These are phyloP conservation scores for Tagetes patula DNA, from an alignment of 129 eudicot species.

Conservation along the genomic window DNA sequence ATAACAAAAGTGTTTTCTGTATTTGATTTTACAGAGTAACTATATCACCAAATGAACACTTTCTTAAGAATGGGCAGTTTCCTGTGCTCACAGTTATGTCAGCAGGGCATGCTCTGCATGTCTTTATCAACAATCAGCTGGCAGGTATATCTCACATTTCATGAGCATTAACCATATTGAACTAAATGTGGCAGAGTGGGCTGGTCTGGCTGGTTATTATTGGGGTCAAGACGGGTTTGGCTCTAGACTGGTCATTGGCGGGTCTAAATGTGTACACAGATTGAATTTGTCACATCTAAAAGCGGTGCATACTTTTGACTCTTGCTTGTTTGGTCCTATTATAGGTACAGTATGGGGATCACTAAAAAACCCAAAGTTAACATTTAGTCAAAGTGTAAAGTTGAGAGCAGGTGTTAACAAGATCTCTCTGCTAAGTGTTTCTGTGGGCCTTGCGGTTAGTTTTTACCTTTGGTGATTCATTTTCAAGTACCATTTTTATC, in stretches of 20 bases:
- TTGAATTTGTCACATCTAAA: not conserved
- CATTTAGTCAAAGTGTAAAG: conserved; percentile 51
- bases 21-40: conserved; percentile 47
- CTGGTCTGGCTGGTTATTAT: not conserved
- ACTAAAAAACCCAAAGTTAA: conserved; percentile 58
- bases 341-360: conserved; percentile 67
- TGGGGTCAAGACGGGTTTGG: not conserved
- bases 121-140: conserved; percentile 68
- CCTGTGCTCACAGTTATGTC: conserved; percentile 82
- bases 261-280: not conserved
- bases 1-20: not conserved
- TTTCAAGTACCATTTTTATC: not conserved
- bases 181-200: not conserved
- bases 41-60: conserved; percentile 56
- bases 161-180: not conserved
- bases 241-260: not conserved
- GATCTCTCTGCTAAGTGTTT: conserved; percentile 71
- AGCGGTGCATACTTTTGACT: not conserved
- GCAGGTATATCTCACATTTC: conserved; percentile 47
- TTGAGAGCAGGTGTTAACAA: conserved; percentile 68
- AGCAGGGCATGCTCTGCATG: conserved; percentile 89
- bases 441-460: conserved; percentile 80
- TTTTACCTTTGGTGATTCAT: conserved; percentile 1
- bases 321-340: conserved; percentile 19
- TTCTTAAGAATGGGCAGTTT: conserved; percentile 48